Conservation (phyloP, 352 stramenopile genomes). For the Phytopythium cucurbitacearum region DNA sequence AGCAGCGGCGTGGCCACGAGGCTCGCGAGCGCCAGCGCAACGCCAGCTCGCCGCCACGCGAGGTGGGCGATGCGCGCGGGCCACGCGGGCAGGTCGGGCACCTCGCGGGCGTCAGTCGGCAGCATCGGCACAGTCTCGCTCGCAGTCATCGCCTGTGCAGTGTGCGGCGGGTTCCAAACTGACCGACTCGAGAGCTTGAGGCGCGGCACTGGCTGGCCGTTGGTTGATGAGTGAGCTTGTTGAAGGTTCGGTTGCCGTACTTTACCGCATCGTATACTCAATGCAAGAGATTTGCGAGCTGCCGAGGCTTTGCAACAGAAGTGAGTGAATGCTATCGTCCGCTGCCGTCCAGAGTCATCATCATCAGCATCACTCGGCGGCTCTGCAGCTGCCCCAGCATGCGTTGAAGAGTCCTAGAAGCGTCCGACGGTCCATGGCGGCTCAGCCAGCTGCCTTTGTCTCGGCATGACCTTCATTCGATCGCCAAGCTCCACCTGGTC, state of each 20-base stretch:
- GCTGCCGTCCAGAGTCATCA: too few relatives aligned
- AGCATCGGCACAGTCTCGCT: not conserved
- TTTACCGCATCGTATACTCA: not conserved
- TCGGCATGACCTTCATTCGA: too few relatives aligned
- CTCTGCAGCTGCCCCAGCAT: too few relatives aligned
- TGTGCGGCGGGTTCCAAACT: constrained; percentile 1
- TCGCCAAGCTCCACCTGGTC: too few relatives aligned
- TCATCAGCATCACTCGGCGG: too few relatives aligned
- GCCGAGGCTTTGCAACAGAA: too few relatives aligned
- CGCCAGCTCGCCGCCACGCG: constrained; percentile 1
- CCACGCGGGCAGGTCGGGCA: constrained; percentile 3
- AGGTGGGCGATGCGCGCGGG: not conserved
- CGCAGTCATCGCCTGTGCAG: not conserved
- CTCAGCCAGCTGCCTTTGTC: too few relatives aligned
- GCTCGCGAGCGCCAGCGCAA: constrained; percentile 13
- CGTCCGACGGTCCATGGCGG: too few relatives aligned
- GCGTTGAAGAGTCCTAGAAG: too few relatives aligned
- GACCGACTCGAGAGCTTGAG: not conserved
- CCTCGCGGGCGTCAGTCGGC: constrained; percentile 2
- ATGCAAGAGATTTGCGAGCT: not conserved
- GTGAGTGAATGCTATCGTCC: too few relatives aligned
- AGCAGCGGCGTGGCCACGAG: constrained; percentile 15
- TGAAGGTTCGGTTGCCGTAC: not conserved
- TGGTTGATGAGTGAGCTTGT: constrained; percentile 1
- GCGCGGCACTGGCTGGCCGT: not conserved